A percentile compares a stretch with the other conserved stretches of the same genome.
phyloP scores from a whole-genome alignment of 345 rosid genomes.

The Fremontodendron californicum region DNA sequence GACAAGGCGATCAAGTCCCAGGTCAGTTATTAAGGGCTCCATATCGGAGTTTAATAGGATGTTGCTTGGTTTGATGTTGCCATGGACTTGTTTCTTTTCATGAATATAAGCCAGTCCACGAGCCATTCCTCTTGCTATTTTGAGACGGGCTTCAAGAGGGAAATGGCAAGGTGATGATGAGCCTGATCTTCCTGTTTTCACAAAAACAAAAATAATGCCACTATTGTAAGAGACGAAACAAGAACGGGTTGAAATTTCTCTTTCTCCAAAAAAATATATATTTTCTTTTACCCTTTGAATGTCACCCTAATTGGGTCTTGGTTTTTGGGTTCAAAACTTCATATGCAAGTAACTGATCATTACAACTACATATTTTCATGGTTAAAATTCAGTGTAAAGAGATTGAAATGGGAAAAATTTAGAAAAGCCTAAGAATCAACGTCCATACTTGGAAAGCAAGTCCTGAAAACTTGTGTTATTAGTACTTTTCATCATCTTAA shows the following conservation, averaged over 20 bases:
- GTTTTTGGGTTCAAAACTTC: neutral
- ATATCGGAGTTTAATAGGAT: conserved; percentile 56
- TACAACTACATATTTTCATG: neutral
- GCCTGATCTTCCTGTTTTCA: conserved; percentile 31
- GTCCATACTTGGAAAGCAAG: neutral
- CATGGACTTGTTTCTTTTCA: conserved; percentile 81
- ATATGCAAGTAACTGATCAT: neutral
- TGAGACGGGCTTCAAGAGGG: conserved; percentile 51
- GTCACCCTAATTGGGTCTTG: neutral
- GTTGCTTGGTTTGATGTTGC: conserved; percentile 70
- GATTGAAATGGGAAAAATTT: too few relatives aligned
- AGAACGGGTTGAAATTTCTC: neutral
- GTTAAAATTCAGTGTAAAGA: neutral
- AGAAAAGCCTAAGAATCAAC: neutral
- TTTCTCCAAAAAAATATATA: neutral
- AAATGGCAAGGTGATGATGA: conserved; percentile 51
- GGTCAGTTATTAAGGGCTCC: conserved; percentile 64
- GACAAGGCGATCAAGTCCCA: conserved; percentile 58
- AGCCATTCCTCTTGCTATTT: conserved; percentile 78
- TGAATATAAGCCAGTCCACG: conserved; percentile 67
- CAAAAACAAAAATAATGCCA: neutral
- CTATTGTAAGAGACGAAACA: neutral
- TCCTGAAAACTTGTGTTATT: neutral
- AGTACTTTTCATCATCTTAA: too few relatives aligned
- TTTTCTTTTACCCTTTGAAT: neutral